Evolutionary conservation across 768 basidiomycete genomes (phyloP), one percentile per base, ranked within the genome.

Genomic region (Tulasnella sp.): DNA sequence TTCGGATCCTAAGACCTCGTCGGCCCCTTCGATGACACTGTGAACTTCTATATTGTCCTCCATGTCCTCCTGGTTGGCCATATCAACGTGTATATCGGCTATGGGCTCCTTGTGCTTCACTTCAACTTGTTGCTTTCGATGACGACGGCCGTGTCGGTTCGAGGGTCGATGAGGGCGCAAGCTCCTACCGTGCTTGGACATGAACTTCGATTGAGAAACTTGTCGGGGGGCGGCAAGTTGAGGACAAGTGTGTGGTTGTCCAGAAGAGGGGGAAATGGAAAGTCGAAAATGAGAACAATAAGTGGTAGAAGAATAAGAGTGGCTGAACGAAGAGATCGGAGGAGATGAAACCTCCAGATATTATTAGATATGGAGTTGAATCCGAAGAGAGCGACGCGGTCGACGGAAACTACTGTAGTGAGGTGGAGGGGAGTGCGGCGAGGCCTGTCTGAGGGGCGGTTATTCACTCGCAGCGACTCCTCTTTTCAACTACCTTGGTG

Each of bases 101-200:
- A 69, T 34, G 64, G 34, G 6, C 31, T 69, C 64, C 14, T 69
- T 69, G 64, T 69, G 34, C 14, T 3, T 31, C 64, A 14, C 1
- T 20, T 69, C 64, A 37, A 28, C 11, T 3, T 9, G 28, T 7
- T 64, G n/a, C 12, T 28, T n/a, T 24, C 24, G 60, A 31, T 64
- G 60, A 31, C 60, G 60, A 64, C 60, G 60, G 60, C 60, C n/a
- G 60, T 64, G 60, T 12, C 60, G 20, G 31, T 64, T 64, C 60
- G 60, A 64, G 20, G 28, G 60, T 64, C 60, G 60, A 64, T 31
- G 24, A 31, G 60, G n/a, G n/a, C 60, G 60, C 60, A 64, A 31
- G 31, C 60, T 64, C 31, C 60, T 64, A 64, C 60, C 60, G 60
- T 64, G 60, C n/a, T 64, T 64, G n/a, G 60, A 28, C 60, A 64